Evolutionary conservation across 208 protist genomes (phyloP), one percentile per base, ranked within the genome.

Genomic region (Giardia muris): DNA sequence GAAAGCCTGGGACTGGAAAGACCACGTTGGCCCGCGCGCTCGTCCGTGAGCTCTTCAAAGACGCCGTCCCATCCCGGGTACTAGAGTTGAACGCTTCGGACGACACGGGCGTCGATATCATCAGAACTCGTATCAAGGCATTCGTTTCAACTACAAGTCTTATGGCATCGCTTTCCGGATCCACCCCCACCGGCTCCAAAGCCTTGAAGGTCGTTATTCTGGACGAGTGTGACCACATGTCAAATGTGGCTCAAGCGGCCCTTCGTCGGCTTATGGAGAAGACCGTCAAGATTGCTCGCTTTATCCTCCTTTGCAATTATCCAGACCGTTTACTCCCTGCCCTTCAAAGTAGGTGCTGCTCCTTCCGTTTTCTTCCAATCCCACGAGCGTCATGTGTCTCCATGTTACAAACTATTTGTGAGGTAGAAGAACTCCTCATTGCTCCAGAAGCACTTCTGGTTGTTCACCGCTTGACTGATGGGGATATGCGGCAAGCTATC

Each of bases 61-160:
- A 10, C 39, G 39, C 44, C 3, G 45, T 42, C 43, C 1, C 1
- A 1, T 19, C 0, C 3, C 67, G 43, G 39, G 86, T 87, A 30
- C 30, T 92, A 4, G 92, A 93, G 76, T 43, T 93, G 0, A 93
- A 93, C 86, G 92, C 92, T 10, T 93, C 92, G 1, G 92, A 93
- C n/a, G 92, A 89, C 43, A 44, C 39, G 10, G 92, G 92, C 2
- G 87, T 93, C 44, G 92, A 93, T 39, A 86, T 90, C 1, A 86
- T 93, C 1, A 39, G 92, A 46, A 44, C 67, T 0, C 43, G 46
- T 46, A 47, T 93, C 30, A 92, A 67, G 2, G 86, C 22, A 46
- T 93, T 93, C 44, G 92, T 89, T 3, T 2, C 2, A 43, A 92
- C 87, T 0, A 43, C 45, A 30, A 46, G 2, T 0, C 1, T 90